Evolutionary conservation across 768 basidiomycete genomes (phyloP).

Genomic region (Boletus tomentosulus): DNA sequence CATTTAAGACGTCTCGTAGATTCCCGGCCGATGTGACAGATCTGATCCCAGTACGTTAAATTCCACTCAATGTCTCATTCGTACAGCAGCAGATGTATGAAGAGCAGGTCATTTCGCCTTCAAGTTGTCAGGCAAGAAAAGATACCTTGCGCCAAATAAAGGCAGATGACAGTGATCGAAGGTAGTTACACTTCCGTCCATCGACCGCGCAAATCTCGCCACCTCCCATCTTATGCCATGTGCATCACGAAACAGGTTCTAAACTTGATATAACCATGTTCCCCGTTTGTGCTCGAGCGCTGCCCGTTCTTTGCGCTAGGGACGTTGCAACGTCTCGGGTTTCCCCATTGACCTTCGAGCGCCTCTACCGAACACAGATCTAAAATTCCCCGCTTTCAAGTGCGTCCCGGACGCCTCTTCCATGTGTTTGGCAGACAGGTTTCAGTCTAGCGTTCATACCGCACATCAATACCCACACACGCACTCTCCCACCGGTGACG

Average conservation of each 20-base stretch:
- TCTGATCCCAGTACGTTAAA: slow-evolving; percentile 37
- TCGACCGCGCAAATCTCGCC: slow-evolving; percentile 12
- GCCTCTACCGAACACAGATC: slow-evolving; percentile 8
- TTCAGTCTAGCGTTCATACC: slow-evolving; percentile 13
- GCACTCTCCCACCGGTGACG: slow-evolving; percentile 7
- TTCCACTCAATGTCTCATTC: not conserved
- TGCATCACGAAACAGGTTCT: not conserved
- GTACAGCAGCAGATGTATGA: not conserved
- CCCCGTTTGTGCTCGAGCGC: slow-evolving; percentile 3
- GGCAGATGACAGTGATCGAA: slow-evolving; percentile 10
- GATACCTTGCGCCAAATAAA: slow-evolving; percentile 6
- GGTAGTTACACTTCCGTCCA: not conserved
- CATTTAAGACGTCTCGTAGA: slow-evolving; percentile 34
- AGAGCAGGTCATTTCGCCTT: no score
- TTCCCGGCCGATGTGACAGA: slow-evolving; percentile 32
- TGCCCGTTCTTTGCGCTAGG: not conserved
- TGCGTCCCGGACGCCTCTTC: slow-evolving; percentile 18
- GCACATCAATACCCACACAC: slow-evolving; percentile 1
- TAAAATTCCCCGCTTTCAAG: slow-evolving; percentile 7
- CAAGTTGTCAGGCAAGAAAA: not conserved
- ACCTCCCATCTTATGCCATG: not conserved
- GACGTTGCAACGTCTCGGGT: not conserved
- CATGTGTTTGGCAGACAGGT: slow-evolving; percentile 12
- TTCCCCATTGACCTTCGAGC: not conserved
- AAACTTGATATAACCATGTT: not conserved